These are phyloP conservation scores for Gremmenia infestans DNA, from an alignment of 2,329 filamentous ascomycete genomes.

Conservation along the genomic window DNA sequence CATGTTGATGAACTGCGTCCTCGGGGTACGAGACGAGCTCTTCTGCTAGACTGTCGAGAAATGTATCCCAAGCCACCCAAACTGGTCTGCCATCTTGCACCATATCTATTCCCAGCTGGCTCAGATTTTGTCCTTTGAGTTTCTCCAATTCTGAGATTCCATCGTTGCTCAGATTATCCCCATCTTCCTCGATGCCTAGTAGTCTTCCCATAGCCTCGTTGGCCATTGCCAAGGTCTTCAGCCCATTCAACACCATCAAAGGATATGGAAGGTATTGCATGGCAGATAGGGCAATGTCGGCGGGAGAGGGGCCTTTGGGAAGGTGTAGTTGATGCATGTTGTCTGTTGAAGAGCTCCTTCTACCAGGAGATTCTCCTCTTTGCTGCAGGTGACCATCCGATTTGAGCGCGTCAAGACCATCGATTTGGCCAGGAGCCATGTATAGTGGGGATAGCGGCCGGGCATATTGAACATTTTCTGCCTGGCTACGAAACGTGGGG, in stretches of 20 bases:
- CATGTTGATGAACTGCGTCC: background rate
- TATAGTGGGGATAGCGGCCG: conserved; percentile 22
- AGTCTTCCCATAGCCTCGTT: conserved; percentile 72
- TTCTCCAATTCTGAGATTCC: conserved; percentile 47
- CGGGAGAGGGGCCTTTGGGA: conserved; percentile 42
- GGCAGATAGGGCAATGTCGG: conserved; percentile 59
- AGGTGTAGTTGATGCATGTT: conserved; percentile 31
- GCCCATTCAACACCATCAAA: conserved; percentile 59
- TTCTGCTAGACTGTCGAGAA: conserved; percentile 48
- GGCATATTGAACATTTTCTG: conserved; percentile 7
- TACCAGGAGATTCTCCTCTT: conserved; percentile 9
- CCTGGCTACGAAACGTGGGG: background rate
- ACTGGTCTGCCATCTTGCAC: conserved; percentile 60
- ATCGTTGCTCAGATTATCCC: conserved; percentile 35
- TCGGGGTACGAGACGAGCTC: conserved; percentile 16
- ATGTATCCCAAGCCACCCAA: conserved; percentile 54
- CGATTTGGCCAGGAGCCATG: conserved; percentile 25
- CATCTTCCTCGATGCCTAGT: conserved; percentile 50
- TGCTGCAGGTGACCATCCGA: conserved; percentile 7
- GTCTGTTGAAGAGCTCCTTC: conserved; percentile 8
- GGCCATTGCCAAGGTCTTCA: conserved; percentile 66
- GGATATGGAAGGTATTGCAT: conserved; percentile 73
- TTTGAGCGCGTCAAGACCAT: conserved; percentile 25
- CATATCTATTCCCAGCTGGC: conserved; percentile 69
- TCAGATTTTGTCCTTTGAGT: conserved; percentile 60